Evolutionary conservation across 2,329 filamentous ascomycete genomes (phyloP), one percentile per base, ranked within the genome.

Genomic region (Metarhizium guizhouense): DNA sequence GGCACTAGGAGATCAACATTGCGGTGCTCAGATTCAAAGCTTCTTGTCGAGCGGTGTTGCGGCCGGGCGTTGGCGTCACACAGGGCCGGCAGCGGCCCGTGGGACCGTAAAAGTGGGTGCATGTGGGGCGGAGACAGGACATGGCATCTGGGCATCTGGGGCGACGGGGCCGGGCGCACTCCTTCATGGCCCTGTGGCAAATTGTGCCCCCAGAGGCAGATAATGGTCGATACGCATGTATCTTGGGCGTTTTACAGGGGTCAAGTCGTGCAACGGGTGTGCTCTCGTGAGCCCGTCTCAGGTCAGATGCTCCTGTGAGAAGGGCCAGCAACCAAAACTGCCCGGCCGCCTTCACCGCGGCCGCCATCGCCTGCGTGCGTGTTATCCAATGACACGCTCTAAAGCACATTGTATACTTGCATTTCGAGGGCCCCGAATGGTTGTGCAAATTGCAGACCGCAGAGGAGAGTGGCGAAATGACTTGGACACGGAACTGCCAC

Each of bases 21-120:
- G n/a, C 18, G 10, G 42, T 10, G 7, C 11, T 20, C 18, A 16
- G n/a, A 25, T 45, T 45, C 42, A 45, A 7, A 45, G 38, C 38
- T 14, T 40, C 38, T 11, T 40, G n/a, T 45, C n/a, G 42, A 45
- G 42, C 18, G n/a, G 42, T 20, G 7, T 45, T 20, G 42, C 49
- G 25, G 29, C 53, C 52, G 43, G 47, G 38, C 14, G 47, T 50
- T 6, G 25, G 47, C 47, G 56, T 58, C 45, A 56, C 58, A 58
- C 60, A 54, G 47, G 48, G 56, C 52, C 56, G 58, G 53, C 58
- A 61, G 51, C 54, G 53, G 55, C 51, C 58, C 58, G 58, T 48
- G 50, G 32, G 32, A 11, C 32, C 32, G 32, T 34, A 11, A 34
- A 34, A 54, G 47, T 47, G 13, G 52, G 29, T 34, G 7, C 1